Evolutionary conservation across 495 filamentous ascomycete species (phyloP), one percentile per base, ranked within the genome.

Genomic region (Glutinoglossum americanum): DNA sequence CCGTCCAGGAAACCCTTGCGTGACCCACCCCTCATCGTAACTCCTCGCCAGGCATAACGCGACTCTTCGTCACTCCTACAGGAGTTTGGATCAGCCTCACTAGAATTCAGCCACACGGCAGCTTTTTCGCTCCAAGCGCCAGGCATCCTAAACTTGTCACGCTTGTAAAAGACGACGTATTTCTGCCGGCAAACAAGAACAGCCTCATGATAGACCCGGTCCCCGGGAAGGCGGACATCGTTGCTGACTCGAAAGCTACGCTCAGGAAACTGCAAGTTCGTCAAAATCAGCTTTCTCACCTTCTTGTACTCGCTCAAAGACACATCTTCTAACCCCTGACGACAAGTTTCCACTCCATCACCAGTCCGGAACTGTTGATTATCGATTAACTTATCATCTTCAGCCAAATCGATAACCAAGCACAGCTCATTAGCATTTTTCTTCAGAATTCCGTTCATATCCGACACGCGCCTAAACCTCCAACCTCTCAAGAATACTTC

Each of bases 391-490:
- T 57, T 33, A 59, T 80, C 73, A 33, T 73, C 68, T 8, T 65
- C 63, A 44, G 74, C 67, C 3, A 79, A 60, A 17, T 74, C 60
- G 0, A 76, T 64, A 0, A 83, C 58, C 58, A 78, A 64, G 30
- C 73, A 74, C 1, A 83, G 54, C 59, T 81, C 80, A 57, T 81
- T 83, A 7, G 71, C 61, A 28, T 72, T 68, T 19, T 65, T 63
- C 5, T 67, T 65, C 10, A 77, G 51, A 26, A 71, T 41, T 0
- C 71, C 73, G 48, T 72, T 66, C 35, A 74, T 59, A 27, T 69
- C 59, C 35, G 59, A 66, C 0, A 67, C 60, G 13, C 75, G 61
- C 1, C 68, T 67, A 10, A 73, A 66, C 13, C 66, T 63, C 25
- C 68, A 65, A 1, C 74, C 75, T 10, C 74, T 70, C 11, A 58